Conservation (phyloP, 768 basidiomycete species). For the Ramaria rubella region DNA sequence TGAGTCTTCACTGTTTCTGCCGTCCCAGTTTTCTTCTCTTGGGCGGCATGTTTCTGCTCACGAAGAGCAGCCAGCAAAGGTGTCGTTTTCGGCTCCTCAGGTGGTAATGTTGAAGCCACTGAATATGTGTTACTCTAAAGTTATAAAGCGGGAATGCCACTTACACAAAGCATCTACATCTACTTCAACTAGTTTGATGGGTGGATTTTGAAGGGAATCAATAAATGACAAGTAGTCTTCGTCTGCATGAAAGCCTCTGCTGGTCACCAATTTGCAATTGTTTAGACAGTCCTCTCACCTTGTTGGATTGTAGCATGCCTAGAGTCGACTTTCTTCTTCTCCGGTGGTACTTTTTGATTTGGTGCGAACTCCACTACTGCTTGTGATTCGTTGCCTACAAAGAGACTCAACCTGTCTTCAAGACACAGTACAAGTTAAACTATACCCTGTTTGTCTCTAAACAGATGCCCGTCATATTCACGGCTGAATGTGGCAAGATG, state of each 20-base stretch:
- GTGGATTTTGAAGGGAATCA: slow-evolving; percentile 55
- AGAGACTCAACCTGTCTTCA: not conserved
- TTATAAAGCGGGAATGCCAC: slow-evolving; percentile 16
- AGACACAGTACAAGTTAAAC: not conserved
- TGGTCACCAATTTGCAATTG: not conserved
- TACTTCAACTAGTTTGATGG: slow-evolving; percentile 42
- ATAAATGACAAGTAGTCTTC: slow-evolving; percentile 82
- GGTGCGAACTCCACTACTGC: slow-evolving; percentile 94
- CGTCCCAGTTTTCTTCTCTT: slow-evolving; percentile 59
- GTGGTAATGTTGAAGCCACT: slow-evolving; percentile 62
- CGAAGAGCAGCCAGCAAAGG: slow-evolving; percentile 85
- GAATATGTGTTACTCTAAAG: not conserved
- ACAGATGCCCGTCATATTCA: slow-evolving; percentile 88
- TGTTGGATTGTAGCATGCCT: slow-evolving; percentile 86
- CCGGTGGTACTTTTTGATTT: slow-evolving; percentile 74
- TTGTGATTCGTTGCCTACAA: slow-evolving; percentile 74
- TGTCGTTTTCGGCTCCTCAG: slow-evolving; percentile 68
- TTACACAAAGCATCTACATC: slow-evolving; percentile 60
- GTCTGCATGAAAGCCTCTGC: slow-evolving; percentile 41
- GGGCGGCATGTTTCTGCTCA: slow-evolving; percentile 40
- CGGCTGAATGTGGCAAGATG: slow-evolving; percentile 65
- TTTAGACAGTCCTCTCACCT: slow-evolving; percentile 39
- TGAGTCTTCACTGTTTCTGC: slow-evolving; percentile 10
- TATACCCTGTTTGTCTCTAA: slow-evolving; percentile 84
- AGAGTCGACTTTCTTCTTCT: slow-evolving; percentile 72